Evolutionary conservation across 2,329 filamentous ascomycete species (phyloP), one percentile per base, ranked within the genome.

Genomic region (Penicillium glabrum): DNA sequence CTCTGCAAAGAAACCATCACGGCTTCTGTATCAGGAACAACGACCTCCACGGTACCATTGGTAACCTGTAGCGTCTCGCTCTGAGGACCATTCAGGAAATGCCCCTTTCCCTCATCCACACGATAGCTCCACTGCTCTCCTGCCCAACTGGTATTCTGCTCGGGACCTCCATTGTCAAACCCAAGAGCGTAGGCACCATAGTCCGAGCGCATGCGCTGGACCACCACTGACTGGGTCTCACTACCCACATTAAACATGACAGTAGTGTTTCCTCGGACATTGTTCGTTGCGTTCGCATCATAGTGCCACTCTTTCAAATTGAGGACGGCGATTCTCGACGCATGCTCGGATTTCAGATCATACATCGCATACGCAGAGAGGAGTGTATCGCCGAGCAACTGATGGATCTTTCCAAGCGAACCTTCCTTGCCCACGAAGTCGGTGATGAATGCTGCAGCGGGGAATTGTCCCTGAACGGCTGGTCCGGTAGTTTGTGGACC

Each of bases 71-170:
- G 21, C 26, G 46, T 49, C 46, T 49, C 29, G 8, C 35, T 49
- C 19, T 49, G 19, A 33, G 14, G 26, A 23, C 33, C 31, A 26
- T 26, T 6, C 2, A 13, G 11, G 21, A 27, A 51, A 23, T 53
- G 51, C 13, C 58, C 63, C 44, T 61, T 55, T 19, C 61, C 63
- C 13, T 56, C 21, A 41, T 65, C 58, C 14, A 63, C 31, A n/a
- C 46, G 56, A 24, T 61, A 58, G 5, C 46, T 59, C 61, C 63
- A 67, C 50, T 66, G 64, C 56, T 66, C 57, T 5, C 64, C 64
- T 23, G 62, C 63, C 59, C 62, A 66, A 3, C 68, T 71, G n/a
- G 69, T 65, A 51, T 68, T 69, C 27, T 69, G 59, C 29, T 63
- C 54, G 3, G 63, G 55, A 4, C 67, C 67, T 21, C 65, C 64